Evolutionary conservation across 371 early-diverging fungal species (phyloP), one percentile per base, ranked within the genome.

Genomic region (Mortierella sp.): DNA sequence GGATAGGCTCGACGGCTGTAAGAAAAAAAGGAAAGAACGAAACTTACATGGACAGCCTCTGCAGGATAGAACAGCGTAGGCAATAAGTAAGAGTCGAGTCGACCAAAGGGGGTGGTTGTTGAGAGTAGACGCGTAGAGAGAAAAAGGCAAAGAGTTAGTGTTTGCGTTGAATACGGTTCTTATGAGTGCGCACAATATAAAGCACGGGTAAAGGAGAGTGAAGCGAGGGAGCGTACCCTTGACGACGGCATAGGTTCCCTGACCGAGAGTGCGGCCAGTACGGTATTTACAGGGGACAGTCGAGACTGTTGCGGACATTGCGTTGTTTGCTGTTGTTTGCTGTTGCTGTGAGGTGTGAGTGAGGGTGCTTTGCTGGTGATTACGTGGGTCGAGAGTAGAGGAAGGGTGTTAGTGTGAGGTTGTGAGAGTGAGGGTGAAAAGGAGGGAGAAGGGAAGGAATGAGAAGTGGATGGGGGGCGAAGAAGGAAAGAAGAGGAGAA

Each of bases 161-260:
- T 61, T 26, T 14, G 19, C 19, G 13, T 5, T 37, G 14, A 77
- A 14, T 14, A 28, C 2, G 19, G 11, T 21, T 21, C 24, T 40
- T 40, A 40, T 21, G 64, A 64, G 21, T 54, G 64, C 8, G 21
- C 0, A 37, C 14, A 21, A 37, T 9, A 6, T 24, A 50, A 50
- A 50, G 21, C 1, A 24, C 24, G 26, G 44, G 53, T n/a, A 46
- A 28, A 37, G 19, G 4, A n/a, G n/a, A 21, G 26, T 28, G 72
- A 72, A 26, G 50, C 5, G 24, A 77, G 40, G 37, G 37, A 46
- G 28, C 26, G 57, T 89, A 94, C 94, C 94, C 91, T 94, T 94
- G 64, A 94, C 94, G 10, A 90, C 89, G 51, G 93, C 94, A 86
- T 94, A 94, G 70, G 93, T 94, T 64, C 94, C 94, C 79, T 92